A percentile compares a stretch with the other conserved stretches of the same genome.
Conservation (phyloP, 768 basidiomycete species). For the Tephrocybe sp. region DNA sequence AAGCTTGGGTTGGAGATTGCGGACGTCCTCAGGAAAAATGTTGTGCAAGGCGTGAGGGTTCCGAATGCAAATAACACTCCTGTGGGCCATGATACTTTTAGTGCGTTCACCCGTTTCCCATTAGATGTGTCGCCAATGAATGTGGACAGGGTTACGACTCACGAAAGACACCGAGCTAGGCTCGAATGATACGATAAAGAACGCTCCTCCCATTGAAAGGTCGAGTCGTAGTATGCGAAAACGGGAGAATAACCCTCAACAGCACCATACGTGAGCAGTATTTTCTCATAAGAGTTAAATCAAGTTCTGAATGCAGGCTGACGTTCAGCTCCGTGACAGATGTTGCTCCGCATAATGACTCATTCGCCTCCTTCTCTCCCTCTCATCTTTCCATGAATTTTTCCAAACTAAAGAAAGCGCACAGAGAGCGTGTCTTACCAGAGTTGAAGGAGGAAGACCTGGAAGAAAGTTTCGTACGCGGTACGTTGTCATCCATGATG, state of each 20-base stretch:
- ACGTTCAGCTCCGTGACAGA: conserved; percentile 30
- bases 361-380: conserved; percentile 19
- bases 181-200: conserved; percentile 78
- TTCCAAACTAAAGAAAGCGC: conserved; percentile 70
- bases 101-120: conserved; percentile 37
- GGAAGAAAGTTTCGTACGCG: conserved; percentile 87
- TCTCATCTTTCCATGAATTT: conserved; percentile 44
- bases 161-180: conserved; percentile 86
- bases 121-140: not conserved
- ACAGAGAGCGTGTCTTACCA: conserved; percentile 62
- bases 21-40: conserved; percentile 70
- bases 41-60: conserved; percentile 76
- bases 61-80: conserved; percentile 29
- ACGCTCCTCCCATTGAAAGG: conserved; percentile 41
- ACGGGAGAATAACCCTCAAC: conserved; percentile 35
- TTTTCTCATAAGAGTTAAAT: not conserved
- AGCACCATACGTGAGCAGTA: conserved; percentile 26
- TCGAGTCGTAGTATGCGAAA: conserved; percentile 49
- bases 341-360: conserved; percentile 37
- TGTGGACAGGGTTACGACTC: conserved; percentile 61
- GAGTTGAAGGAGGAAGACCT: conserved; percentile 76
- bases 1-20: conserved; percentile 73
- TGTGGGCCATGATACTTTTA: conserved; percentile 48
- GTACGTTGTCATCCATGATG: conserved; percentile 41
- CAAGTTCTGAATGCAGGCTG: conserved; percentile 19